phyloP scores from a whole-genome alignment of 805 yeast species.

The Candida endomychidarum region DNA sequence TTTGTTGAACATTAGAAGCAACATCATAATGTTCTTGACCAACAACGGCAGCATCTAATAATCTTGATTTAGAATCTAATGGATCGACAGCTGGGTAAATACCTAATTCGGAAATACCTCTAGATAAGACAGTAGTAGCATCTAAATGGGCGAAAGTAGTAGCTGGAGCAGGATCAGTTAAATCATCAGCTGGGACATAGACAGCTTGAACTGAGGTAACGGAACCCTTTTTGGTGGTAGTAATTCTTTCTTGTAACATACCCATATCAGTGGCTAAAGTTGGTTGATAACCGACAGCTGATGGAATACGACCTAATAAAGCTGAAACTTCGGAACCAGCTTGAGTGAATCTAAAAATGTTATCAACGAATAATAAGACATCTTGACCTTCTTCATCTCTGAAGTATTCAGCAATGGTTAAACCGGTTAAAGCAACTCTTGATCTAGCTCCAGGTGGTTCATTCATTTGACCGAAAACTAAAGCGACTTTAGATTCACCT shows the following conservation, averaged over 20 bases:
- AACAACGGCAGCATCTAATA: conserved; percentile 94
- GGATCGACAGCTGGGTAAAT: conserved; percentile 99
- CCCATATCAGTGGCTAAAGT: conserved; percentile 99
- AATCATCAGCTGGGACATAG: conserved; percentile 99
- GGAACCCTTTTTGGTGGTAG: conserved; percentile 99
- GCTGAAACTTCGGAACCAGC: conserved; percentile 99
- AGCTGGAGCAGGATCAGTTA: conserved; percentile 99
- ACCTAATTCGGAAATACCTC: conserved; percentile 99
- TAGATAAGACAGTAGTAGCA: conserved; percentile 99
- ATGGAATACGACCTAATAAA: conserved; percentile 99
- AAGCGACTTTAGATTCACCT: conserved; percentile 99
- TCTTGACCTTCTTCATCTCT: conserved; percentile 99
- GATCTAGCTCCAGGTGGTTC: conserved; percentile 99
- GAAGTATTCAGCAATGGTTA: conserved; percentile 99
- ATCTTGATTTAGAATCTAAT: conserved; percentile 98
- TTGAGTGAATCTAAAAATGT: conserved; percentile 99
- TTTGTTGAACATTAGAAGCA: conserved; percentile 95
- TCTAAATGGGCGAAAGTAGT: conserved; percentile 99
- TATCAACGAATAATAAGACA: conserved; percentile 98
- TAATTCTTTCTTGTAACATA: conserved; percentile 99
- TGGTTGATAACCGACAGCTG: conserved; percentile 99
- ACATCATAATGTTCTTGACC: conserved; percentile 98
- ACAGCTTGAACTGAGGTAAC: conserved; percentile 99
- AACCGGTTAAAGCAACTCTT: conserved; percentile 99
- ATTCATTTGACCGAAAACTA: conserved; percentile 99